Conservation (phyloP, 129 eudicot species). For the Tanacetum coccineum region DNA sequence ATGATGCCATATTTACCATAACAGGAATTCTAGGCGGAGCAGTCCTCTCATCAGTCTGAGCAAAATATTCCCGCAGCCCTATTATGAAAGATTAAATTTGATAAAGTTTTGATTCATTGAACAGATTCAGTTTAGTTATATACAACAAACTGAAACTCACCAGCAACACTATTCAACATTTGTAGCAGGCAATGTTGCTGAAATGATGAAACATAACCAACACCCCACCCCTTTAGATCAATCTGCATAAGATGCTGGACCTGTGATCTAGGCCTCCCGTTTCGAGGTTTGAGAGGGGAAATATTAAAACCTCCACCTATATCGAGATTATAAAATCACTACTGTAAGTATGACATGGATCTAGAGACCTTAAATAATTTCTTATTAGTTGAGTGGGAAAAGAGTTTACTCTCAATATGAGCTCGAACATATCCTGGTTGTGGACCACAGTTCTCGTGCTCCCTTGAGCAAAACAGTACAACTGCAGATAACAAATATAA, state of each 20-base stretch:
- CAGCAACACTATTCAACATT: conserved; percentile 96
- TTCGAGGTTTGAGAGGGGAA: conserved; percentile 79
- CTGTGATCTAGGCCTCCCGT: conserved; percentile 94
- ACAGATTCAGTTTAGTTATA: neutral
- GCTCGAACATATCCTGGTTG: conserved; percentile 98
- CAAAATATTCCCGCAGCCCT: conserved; percentile 94
- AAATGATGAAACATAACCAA: conserved; percentile 80
- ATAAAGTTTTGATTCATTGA: neutral
- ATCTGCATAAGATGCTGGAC: conserved; percentile 98
- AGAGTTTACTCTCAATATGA: conserved; percentile 86
- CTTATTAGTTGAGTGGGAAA: conserved; percentile 12
- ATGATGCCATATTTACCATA: conserved; percentile 93
- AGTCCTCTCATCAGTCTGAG: conserved; percentile 84
- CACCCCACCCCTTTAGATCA: conserved; percentile 98
- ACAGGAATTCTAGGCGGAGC: conserved; percentile 94
- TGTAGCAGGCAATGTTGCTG: conserved; percentile 96
- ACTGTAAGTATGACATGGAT: conserved; percentile 20
- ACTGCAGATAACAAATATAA: conserved; percentile 55
- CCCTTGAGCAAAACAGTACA: conserved; percentile 93
- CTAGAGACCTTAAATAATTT: conserved; percentile 3
- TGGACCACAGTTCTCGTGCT: conserved; percentile 92
- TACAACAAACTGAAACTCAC: conserved; percentile 39
- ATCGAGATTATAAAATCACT: conserved; percentile 17
- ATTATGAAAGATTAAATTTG: conserved; percentile 15
- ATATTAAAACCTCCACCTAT: conserved; percentile 97